phyloP scores from a whole-genome alignment of 202 grass and related monocot species.

The Brachypodium distachyon region DNA sequence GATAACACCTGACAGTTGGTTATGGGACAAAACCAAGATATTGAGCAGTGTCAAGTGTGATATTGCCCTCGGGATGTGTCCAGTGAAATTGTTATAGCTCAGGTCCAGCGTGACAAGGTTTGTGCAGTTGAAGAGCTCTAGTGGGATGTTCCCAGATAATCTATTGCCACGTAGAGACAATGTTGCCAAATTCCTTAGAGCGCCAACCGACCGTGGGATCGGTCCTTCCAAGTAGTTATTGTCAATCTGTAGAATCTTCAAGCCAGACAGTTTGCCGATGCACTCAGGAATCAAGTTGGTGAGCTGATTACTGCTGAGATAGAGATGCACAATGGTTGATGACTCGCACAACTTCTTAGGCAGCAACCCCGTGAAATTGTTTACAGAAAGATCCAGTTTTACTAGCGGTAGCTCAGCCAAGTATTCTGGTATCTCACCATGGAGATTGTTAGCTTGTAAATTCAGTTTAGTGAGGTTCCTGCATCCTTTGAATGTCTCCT shows the following conservation, averaged over 20 bases:
- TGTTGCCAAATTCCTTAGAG: constrained; percentile 40
- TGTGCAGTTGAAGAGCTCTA: constrained; percentile 63
- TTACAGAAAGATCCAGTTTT: constrained; percentile 49
- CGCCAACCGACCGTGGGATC: constrained; percentile 37
- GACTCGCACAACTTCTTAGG: constrained; percentile 51
- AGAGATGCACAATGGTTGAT: constrained; percentile 42
- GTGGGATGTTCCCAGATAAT: constrained; percentile 60
- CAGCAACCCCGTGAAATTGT: constrained; percentile 50
- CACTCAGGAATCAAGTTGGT: constrained; percentile 38
- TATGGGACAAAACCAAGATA: constrained; percentile 59
- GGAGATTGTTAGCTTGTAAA: constrained; percentile 47
- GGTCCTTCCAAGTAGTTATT: constrained; percentile 53
- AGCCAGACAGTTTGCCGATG: constrained; percentile 25
- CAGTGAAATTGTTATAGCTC: constrained; percentile 49
- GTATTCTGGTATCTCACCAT: constrained; percentile 57
- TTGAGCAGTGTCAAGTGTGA: constrained; percentile 51
- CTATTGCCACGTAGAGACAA: constrained; percentile 59
- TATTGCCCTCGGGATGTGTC: constrained; percentile 43
- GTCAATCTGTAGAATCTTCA: constrained; percentile 44
- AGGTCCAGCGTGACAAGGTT: constrained; percentile 63
- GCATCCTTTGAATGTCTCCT: constrained; percentile 45
- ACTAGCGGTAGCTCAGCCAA: constrained; percentile 45
- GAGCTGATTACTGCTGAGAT: constrained; percentile 46
- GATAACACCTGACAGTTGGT: constrained; percentile 52
- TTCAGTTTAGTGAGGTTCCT: constrained; percentile 45